Evolutionary conservation across 148 eudicot species (phyloP).

Genomic region (Hydrangea macrophylla): DNA sequence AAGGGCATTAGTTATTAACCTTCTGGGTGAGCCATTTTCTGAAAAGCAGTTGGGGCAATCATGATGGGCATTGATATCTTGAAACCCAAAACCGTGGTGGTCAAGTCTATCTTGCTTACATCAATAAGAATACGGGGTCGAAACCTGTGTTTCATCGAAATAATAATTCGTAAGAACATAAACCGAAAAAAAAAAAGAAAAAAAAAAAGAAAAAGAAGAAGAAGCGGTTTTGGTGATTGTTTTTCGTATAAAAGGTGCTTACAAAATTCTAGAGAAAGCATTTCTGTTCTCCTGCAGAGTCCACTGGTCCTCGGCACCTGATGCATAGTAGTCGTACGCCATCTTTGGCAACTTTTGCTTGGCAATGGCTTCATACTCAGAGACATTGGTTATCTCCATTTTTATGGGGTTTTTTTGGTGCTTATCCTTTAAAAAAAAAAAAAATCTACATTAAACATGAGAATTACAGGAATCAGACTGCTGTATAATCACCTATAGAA

Average conservation of each 20-base stretch:
- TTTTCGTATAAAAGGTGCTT: constrained; percentile 18
- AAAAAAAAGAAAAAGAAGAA: not conserved
- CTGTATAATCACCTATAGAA: not conserved
- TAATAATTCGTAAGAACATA: not conserved
- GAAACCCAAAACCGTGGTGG: constrained; percentile 78
- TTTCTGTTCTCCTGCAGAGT: constrained; percentile 87
- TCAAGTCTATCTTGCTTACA: constrained; percentile 86
- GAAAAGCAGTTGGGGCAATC: constrained; percentile 95
- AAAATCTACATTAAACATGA: constrained; percentile 16
- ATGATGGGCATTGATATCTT: constrained; percentile 94
- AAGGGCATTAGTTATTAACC: constrained; percentile 32
- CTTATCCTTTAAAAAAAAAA: constrained; percentile 13
- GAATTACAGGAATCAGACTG: constrained; percentile 2
- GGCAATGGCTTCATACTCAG: constrained; percentile 88
- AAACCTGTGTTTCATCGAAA: constrained; percentile 52
- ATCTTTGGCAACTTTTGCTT: constrained; percentile 93
- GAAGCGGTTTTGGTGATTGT: not conserved
- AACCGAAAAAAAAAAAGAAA: not conserved
- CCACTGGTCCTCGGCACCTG: constrained; percentile 99
- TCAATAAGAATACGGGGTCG: constrained; percentile 94
- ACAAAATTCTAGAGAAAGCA: constrained; percentile 95
- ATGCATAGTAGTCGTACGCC: constrained; percentile 95
- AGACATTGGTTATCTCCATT: constrained; percentile 86
- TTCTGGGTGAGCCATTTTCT: constrained; percentile 98
- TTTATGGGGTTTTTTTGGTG: constrained; percentile 4